Conservation (phyloP, 2,329 filamentous ascomycete genomes). For the Xylaria sp. region DNA sequence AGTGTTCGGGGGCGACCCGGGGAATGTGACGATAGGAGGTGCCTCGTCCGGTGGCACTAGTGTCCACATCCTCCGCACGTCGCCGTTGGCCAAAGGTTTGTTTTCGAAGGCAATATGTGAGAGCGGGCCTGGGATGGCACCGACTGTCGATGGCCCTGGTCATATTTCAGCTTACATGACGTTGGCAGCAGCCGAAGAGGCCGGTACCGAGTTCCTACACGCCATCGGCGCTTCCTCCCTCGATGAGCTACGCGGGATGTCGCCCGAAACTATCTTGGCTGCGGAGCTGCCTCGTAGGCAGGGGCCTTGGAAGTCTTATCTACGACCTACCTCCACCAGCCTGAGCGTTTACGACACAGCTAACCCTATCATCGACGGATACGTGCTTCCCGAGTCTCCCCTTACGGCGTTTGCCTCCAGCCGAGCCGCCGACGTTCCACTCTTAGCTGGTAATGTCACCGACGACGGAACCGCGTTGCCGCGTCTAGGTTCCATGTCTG, state of each 20-base stretch:
- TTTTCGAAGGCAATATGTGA: constrained; percentile 23
- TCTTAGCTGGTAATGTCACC: constrained; percentile 1
- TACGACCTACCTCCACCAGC: constrained; percentile 13
- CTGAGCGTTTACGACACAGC: constrained; percentile 22
- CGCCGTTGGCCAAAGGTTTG: constrained; percentile 18
- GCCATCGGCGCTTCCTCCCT: constrained; percentile 14
- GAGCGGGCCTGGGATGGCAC: constrained; percentile 22
- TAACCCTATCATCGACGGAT: constrained; percentile 22
- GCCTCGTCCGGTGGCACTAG: constrained; percentile 20
- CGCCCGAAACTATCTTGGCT: constrained; percentile 14
- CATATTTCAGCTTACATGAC: constrained; percentile 21
- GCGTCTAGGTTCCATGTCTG: not conserved
- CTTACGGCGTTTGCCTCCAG: constrained; percentile 5
- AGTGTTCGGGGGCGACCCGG: constrained; percentile 17
- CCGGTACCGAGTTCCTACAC: constrained; percentile 8
- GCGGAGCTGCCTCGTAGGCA: constrained; percentile 8
- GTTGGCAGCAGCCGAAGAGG: constrained; percentile 18
- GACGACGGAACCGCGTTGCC: constrained; percentile 23
- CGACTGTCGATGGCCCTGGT: constrained; percentile 15
- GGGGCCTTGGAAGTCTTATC: constrained; percentile 22
- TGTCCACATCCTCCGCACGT: constrained; percentile 12
- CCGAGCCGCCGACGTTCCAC: constrained; percentile 8
- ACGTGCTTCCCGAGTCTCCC: constrained; percentile 17
- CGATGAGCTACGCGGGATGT: constrained; percentile 12
- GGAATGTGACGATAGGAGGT: constrained; percentile 19